Base-by-base conservation (phyloP, 2,329 filamentous ascomycete genomes). In the Fusarium sp. region DNA sequence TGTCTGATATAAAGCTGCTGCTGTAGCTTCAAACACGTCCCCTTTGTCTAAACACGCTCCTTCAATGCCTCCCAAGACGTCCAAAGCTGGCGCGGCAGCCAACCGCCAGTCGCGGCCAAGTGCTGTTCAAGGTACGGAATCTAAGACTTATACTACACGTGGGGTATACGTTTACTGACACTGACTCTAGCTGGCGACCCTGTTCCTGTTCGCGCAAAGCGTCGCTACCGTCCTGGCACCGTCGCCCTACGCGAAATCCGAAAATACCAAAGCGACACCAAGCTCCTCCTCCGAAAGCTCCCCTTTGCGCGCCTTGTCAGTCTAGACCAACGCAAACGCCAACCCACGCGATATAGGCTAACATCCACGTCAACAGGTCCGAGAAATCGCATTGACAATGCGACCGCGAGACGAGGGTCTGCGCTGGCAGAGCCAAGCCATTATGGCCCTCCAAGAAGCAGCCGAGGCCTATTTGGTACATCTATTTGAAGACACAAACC, bases 401-500 rank as follows among this genome's bases (percentile, higher is more conserved):
- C 86, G 88, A 15, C 85, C 87, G 5, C 76, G 78, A 32, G 87
- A 86, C 58, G 81, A 87, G 54, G 89, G 91, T 60, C 87, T 98
- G 76, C 88, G 94, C 69, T 99, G 95, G 93, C 95, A 98, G 80
- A 96, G 91, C 50, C 94, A 96, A 71, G 94, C 95, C 47, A 95
- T 98, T 72, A 88, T 91, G 73, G 94, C 94, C 11, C 84, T 98
- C 3, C 94, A 98, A 79, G 94, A 98, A 82, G 92, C 94, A 12
- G 88, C 93, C n/a, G 94, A 98, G 80, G 94, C 94, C 6, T 98
- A 96, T 78, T 84, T 98, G 69, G 91, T 98, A 57, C 93, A 96
- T 74, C 82, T 98, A n/a, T 97, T 98, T 74, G 93, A 97, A 58
- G 75, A 78, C 48, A 76, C 76, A 32, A 97, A 98, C 80, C 85